A percentile compares a stretch with the other conserved stretches of the same genome.
These are phyloP conservation scores for Helotiales sp. DNA, from an alignment of 2,329 filamentous ascomycete species.

Conservation along the genomic window DNA sequence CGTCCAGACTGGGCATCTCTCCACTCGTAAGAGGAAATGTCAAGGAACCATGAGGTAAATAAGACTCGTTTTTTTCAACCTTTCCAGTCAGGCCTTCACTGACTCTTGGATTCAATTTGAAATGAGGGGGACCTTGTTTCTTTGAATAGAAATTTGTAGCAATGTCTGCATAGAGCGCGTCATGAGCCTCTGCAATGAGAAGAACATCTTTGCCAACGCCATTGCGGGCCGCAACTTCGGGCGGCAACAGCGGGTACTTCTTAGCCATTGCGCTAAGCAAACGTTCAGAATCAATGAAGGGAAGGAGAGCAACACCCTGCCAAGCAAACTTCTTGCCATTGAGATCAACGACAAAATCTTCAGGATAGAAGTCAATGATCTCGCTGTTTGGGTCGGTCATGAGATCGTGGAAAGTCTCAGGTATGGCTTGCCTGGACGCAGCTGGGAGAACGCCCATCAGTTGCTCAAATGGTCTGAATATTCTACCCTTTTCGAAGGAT, in stretches of 20 bases:
- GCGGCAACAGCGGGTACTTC: conserved; percentile 78
- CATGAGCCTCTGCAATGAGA: conserved; percentile 81
- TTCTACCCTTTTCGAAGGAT: conserved; percentile 80
- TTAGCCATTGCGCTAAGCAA: conserved; percentile 81
- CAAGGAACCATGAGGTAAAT: conserved; percentile 84
- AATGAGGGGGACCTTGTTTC: conserved; percentile 69
- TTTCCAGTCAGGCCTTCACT: conserved; percentile 81
- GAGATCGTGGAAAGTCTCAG: conserved; percentile 83
- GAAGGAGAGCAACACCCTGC: conserved; percentile 92
- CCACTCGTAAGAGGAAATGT: conserved; percentile 75
- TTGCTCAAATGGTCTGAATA: conserved; percentile 93
- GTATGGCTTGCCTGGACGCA: conserved; percentile 89
- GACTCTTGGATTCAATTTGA: conserved; percentile 74
- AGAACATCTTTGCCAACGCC: conserved; percentile 79
- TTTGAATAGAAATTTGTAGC: conserved; percentile 90
- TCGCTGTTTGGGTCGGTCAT: conserved; percentile 89
- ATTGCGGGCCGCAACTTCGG: conserved; percentile 81
- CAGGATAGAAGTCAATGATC: conserved; percentile 97
- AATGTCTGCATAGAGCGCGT: conserved; percentile 81
- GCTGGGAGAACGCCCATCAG: conserved; percentile 97
- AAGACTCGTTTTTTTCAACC: conserved; percentile 80
- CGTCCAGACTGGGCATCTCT: conserved; percentile 77
- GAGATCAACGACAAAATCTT: conserved; percentile 89
- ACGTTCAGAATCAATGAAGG: conserved; percentile 93
- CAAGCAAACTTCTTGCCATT: conserved; percentile 99